Conservation (phyloP, 2,329 filamentous ascomycete species). For the Sporothrix protearum region DNA sequence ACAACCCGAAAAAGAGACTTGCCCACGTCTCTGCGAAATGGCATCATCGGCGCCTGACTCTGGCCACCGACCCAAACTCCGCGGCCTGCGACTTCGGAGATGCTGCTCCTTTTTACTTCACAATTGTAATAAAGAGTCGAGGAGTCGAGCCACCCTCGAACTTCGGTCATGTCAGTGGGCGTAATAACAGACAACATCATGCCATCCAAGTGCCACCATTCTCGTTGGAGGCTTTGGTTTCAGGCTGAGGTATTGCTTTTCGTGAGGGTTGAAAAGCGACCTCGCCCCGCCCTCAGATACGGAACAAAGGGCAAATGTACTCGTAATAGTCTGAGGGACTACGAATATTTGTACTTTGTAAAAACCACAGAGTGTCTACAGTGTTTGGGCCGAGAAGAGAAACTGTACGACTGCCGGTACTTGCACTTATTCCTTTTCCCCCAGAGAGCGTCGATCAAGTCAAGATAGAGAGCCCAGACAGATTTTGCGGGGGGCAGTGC, state of each 20-base stretch:
- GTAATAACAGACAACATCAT: not conserved
- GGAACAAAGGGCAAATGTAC: not conserved
- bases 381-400: not conserved
- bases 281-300: not conserved
- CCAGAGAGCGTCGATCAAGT: not conserved
- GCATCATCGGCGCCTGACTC: not conserved
- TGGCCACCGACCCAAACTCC: not conserved
- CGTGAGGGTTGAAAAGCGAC: not conserved
- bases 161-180: not conserved
- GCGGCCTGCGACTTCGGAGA: not conserved
- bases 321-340: not conserved
- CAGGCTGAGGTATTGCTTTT: not conserved
- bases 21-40: not conserved
- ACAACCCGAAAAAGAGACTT: not conserved
- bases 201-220: not conserved
- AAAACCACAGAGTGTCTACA: no score
- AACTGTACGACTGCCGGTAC: not conserved
- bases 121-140: not conserved
- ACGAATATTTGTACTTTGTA: no score
- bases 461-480: not conserved
- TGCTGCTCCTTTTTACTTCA: not conserved
- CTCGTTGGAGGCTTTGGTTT: not conserved
- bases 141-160: no score
- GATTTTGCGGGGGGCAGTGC: not conserved
- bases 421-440: not conserved